Conservation (phyloP, 2,329 filamentous ascomycete genomes). For the Fusarium palustre region DNA sequence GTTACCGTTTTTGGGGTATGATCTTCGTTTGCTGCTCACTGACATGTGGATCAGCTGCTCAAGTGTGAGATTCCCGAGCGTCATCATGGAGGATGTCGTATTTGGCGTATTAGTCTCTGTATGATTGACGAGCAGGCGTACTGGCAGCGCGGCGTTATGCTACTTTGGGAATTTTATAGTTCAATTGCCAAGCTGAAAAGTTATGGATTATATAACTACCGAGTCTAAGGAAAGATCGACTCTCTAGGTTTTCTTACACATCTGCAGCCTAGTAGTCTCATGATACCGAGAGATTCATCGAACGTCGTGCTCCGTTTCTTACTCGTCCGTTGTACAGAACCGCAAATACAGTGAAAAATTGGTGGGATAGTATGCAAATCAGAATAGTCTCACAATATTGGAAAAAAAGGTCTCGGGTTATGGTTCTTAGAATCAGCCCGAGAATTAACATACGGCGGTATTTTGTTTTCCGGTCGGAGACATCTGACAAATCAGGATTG, state of each 20-base stretch:
- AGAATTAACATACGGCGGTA: no score
- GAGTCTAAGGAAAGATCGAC: not conserved
- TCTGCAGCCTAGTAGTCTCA: not conserved
- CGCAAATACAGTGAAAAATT: not conserved
- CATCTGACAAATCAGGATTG: not conserved
- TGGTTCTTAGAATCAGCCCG: not conserved
- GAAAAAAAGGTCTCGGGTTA: not conserved
- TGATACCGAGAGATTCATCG: no score
- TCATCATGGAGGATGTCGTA: not conserved
- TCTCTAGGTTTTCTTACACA: accelerated
- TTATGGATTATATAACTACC: not conserved
- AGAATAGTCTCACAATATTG: no score
- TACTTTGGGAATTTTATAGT: not conserved
- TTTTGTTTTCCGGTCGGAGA: not conserved
- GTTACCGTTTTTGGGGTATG: not conserved
- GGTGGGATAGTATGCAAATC: accelerated
- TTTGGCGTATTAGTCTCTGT: not conserved
- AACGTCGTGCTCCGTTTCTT: accelerated
- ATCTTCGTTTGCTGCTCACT: not conserved
- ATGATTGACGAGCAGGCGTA: not conserved
- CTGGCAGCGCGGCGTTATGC: not conserved
- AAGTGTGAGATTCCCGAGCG: no score
- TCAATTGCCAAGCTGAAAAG: not conserved
- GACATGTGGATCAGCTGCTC: not conserved
- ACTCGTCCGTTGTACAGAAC: not conserved